Base-by-base conservation (phyloP, 1,284 basidiomycete genomes). In the Cystobasidium pallidum region DNA sequence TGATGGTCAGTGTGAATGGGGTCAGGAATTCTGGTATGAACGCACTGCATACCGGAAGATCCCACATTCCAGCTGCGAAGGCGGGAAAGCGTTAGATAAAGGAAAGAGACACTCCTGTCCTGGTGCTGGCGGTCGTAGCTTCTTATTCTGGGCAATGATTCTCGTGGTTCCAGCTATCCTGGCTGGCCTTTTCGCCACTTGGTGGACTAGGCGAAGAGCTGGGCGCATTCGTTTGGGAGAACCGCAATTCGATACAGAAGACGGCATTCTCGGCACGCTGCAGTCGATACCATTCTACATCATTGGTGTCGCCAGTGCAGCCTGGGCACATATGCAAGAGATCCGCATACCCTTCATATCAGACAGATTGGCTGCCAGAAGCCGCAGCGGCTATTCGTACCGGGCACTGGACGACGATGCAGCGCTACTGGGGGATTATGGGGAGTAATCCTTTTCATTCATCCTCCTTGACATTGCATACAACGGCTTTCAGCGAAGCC, bases 41-140 rank as follows among this genome's bases (percentile, higher is more conserved):
- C 88, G 92, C 30, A 96, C 94, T 0, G 83, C 88, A 8, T 94
- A 94, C 79, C 90, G 92, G 74, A 89, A 91, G 81, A 91, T 95
- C 68, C 89, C 90, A 0, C 90, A 90, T 80, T 94, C 92, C 59
- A 86, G 84, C 21, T 97, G 94, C 80, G 86, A 88, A 65, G 92
- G 87, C 17, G 94, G 92, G 6, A 77, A 83, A 1, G 85, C 89
- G 8, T 86, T 85, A 10, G 91, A 97, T 79, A 86, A 83, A 54
- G 94, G 94, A 1, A 76, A 80, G 11, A 74, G 77, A 21, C 94
- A 97, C 79, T 78, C 82, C 3, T 97, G 94, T 80, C 91, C 92
- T 0, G 92, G 91, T 0, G 72, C 73, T 45, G 83, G 82, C 36
- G 86, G 86, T 0, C 88, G 91, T 76, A 84, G 91, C 34, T 82